Evolutionary conservation across 768 basidiomycete genomes (phyloP), one percentile per base, ranked within the genome.

Genomic region (Russula brevipes): DNA sequence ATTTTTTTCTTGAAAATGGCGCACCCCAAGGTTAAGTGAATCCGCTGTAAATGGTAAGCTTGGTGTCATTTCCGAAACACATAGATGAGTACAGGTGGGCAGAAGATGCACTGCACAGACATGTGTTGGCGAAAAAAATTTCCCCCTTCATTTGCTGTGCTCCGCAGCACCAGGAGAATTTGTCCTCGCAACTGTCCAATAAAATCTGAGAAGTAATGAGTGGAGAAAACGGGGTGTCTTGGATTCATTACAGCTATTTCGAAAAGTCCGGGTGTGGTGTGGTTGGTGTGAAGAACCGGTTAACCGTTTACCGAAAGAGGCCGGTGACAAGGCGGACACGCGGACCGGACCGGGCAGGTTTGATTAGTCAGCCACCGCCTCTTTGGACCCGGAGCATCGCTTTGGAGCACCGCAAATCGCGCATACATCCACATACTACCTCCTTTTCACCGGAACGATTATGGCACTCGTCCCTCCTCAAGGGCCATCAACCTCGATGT

Each of bases 381-480:
- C 57, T 16, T 14, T 42, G 9, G 3, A 14, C 38, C 45, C 58
- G 30, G 50, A 12, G 41, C 51, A 16, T 30, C 10, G 59, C 19
- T 30, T 42, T 14, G 33, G 2, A 4, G 8, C 58, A 52, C 41
- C 19, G 33, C 49, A 52, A 38, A 38, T 3, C 14, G 12, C 36
- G 36, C 46, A 31, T 24, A 36, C 19, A 19, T n/a, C 30, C 31
- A 12, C 30, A n/a, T 16, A 42, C n/a, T 9, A 41, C 19, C 38
- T 12, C 31, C 39, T 9, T 19, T 58, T 39, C 19, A n/a, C 58
- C 50, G 19, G 41, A 44, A 36, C 17, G 1, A 19, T 50, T 16
- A 63, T 63, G 62, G 31, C 62, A 36, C 31, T 59, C 39, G 33
- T 16, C 30, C 2, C 52, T 35, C 57, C 59, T 42, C n/a, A 57